Evolutionary conservation across 192 early-diverging fungal genomes (phyloP), one percentile per base, ranked within the genome.

Genomic region (Rhizophagus clarus): DNA sequence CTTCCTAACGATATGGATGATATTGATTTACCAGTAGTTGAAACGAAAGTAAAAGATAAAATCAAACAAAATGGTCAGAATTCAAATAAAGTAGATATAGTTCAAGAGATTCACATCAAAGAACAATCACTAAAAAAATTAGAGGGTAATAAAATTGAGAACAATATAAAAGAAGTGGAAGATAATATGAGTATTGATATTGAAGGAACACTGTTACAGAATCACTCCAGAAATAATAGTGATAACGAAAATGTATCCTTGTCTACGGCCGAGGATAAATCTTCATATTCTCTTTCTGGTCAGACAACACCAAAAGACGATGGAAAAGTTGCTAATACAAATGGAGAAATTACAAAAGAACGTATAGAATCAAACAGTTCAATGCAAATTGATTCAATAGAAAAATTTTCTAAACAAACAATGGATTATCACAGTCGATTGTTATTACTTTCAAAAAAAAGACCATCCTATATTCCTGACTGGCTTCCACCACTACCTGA

Each of bases 401-500:
- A 40, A 40, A 7, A 40, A 40, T 40, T 0, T 40, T 40, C 11
- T 12, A 45, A 45, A 45, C 42, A 45, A 45, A 45, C 42, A 45
- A 45, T 11, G 1, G 42, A 45, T 45, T 12, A 17, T 56, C 3
- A 56, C 17, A 56, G 17, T 56, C 15, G 17, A 5, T 15, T 15
- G 17, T 56, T 56, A 56, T 56, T 4, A 10, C 3, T 56, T 56
- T 20, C 49, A 56, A 56, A 56, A 37, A 37, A 37, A n/a, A 17
- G 68, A 37, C 68, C 68, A 8, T 42, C 68, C 20, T 70, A 70
- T 70, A 34, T 70, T 70, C 68, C 32, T 37, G 68, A 70, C 10
- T 70, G 68, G 68, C 34, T 70, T 70, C 68, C 68, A 40, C 68
- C 68, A 32, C 29, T 70, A 22, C 68, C 68, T 11, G 68, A 70